Base-by-base conservation (phyloP, 1,284 basidiomycete species). In the Cutaneotrichosporon mucoides region DNA sequence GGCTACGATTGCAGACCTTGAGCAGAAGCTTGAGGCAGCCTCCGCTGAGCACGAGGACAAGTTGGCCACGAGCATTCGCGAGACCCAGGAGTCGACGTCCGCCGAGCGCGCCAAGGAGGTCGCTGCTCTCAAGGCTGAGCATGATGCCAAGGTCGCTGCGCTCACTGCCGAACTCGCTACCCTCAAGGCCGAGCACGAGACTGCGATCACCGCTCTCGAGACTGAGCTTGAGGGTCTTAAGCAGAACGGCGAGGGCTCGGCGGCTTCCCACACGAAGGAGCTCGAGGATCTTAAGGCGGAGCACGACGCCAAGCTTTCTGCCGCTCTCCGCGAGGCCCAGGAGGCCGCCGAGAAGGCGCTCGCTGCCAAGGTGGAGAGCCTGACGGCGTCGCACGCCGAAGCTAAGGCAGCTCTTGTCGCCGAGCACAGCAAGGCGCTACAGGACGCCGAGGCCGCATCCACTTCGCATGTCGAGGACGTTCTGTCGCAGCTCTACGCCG, bases 351-450 rank as follows among this genome's bases (percentile, higher is more conserved):
- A 55, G 2, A 56, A 59, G 33, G 61, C 66, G 2, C 70, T 70
- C 48, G 40, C 55, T 13, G 61, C 66, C 8, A 70, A 70, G 57
- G 50, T 72, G 37, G 64, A 69, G 44, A 54, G 64, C 2, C 53
- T 69, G 9, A 55, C 60, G n/a, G 60, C 66, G n/a, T 47, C 59
- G 6, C 70, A 73, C 45, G 63, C 64, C 51, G 42, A 36, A 13
- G 54, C 54, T 24, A 41, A 43, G 34, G 16, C 46, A 33, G 35
- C 46, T 43, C 54, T 56, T 40, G 40, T 50, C 9, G 51, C 49
- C 10, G 44, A 16, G 24, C 53, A 38, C 15, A 43, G 33, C 50
- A 44, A 54, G 34, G 63, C 37, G 36, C 55, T 57, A 15, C 64
- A 69, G 56, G 47, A 54, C 7, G 58, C 66, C 33, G 34, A 60